These are phyloP conservation scores for Pseudogymnoascus sp. DNA, from an alignment of 2,329 filamentous ascomycete genomes.

Conservation along the genomic window DNA sequence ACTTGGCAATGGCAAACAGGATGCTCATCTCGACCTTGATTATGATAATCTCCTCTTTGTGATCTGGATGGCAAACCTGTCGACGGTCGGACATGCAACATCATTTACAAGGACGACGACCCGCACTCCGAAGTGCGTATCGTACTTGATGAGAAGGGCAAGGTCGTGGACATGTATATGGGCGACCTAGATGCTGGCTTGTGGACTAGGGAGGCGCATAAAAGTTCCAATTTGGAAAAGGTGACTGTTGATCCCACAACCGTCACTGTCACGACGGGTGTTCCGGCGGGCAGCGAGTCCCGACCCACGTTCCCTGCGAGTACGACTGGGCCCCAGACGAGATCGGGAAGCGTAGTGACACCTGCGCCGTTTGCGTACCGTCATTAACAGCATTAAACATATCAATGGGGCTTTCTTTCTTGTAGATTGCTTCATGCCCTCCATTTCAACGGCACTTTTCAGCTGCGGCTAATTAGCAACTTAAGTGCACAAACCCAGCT, in stretches of 20 bases:
- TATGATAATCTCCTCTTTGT: conserved; percentile 10
- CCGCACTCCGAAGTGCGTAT: background rate
- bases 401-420: background rate
- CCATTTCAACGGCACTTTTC: too few species aligned
- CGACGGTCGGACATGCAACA: conserved; percentile 11
- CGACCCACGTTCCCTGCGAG: background rate
- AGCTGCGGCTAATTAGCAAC: too few species aligned
- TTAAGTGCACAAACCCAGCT: too few species aligned
- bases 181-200: background rate
- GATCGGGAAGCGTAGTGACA: background rate
- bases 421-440: too few species aligned
- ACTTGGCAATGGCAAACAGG: background rate
- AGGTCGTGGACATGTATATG: background rate
- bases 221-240: background rate
- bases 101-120: conserved; percentile 13
- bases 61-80: conserved; percentile 14
- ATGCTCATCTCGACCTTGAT: conserved; percentile 1
- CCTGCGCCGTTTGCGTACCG: background rate
- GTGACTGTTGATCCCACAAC: background rate
- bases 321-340: background rate
- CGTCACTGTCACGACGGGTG: background rate
- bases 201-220: background rate
- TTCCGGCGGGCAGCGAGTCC: background rate
- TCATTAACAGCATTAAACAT: background rate
- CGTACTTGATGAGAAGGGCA: background rate